Evolutionary conservation across 441 rosid species (phyloP), one percentile per base, ranked within the genome.

Genomic region (Brassica hybrid): DNA sequence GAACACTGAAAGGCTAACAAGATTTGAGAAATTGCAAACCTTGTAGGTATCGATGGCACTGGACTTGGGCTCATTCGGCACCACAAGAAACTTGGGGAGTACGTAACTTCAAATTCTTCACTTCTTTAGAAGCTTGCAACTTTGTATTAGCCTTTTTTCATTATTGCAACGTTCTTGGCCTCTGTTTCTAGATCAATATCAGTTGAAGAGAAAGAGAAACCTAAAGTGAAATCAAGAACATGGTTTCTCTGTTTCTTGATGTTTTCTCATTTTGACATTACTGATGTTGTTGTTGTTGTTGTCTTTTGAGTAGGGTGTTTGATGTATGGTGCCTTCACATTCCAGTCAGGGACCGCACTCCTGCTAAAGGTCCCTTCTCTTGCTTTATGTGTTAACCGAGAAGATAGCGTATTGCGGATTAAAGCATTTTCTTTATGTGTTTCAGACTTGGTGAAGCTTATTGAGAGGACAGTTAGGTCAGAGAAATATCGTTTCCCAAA

Each of bases 1-100:
- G 34, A 45, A 38, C 13, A 12, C n/a, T 45, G 16, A 45, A 45
- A 13, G 14, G 52, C 52, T 45, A 45, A 45, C 52, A 45, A 45
- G 52, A 4, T 34, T 45, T 57, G 62, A 19, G 62, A 57, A 57
- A 57, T 7, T 19, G 1, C 4, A 57, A 57, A 11, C 30, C 21
- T 45, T 57, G 62, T 80, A 95, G 99, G 97, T 36, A 84, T 89
- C n/a, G 98, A 95, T 76, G 97, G 99, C 23, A 88, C 86, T 59
- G 99, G 97, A 71, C 86, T 92, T 63, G 99, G 98, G 17, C 94
- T 95, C 61, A 69, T 82, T 45, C 84, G 65, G 60, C 96, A 95
- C 62, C 91, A 90, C 77, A 66, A 81, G 65, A 80, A 76, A 69
- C 89, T 95, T 0, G 94, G 94, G 48, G 85, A 84, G 97, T 94